These are phyloP conservation scores for Diplodia mutila DNA, from an alignment of 2,329 filamentous ascomycete species.

Conservation along the genomic window DNA sequence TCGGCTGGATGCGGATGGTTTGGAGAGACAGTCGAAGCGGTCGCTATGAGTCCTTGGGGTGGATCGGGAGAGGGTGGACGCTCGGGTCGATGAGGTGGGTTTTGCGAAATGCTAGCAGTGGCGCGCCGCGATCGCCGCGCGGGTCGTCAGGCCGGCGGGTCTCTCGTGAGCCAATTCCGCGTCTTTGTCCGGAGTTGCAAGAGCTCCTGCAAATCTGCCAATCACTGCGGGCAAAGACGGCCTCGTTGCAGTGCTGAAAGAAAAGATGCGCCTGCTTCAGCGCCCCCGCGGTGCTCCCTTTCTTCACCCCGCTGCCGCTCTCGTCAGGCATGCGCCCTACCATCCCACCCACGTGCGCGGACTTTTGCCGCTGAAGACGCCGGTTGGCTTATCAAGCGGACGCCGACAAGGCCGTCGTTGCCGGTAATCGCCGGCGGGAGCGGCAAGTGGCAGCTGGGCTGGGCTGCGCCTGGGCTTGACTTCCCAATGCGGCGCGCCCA, in stretches of 20 bases:
- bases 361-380: conserved; percentile 7
- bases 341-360: conserved; percentile 13
- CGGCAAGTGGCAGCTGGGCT: too few species aligned
- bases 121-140: conserved; percentile 21
- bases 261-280: neutral
- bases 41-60: neutral
- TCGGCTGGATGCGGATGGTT: neutral
- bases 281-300: neutral
- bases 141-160: conserved; percentile 9
- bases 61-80: neutral
- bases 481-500: neutral
- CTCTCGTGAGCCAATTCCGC: conserved; percentile 17
- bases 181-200: conserved; percentile 14
- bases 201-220: conserved; percentile 13
- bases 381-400: conserved; percentile 12
- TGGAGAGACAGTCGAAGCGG: neutral
- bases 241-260: neutral
- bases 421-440: neutral
- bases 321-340: neutral
- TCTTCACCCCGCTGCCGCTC: neutral
- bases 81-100: conserved; percentile 6
- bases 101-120: neutral
- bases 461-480: too few species aligned
- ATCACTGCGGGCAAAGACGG: conserved; percentile 3
- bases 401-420: neutral